Conservation (phyloP, 805 yeast species). For the Torulaspora delbrueckii region DNA sequence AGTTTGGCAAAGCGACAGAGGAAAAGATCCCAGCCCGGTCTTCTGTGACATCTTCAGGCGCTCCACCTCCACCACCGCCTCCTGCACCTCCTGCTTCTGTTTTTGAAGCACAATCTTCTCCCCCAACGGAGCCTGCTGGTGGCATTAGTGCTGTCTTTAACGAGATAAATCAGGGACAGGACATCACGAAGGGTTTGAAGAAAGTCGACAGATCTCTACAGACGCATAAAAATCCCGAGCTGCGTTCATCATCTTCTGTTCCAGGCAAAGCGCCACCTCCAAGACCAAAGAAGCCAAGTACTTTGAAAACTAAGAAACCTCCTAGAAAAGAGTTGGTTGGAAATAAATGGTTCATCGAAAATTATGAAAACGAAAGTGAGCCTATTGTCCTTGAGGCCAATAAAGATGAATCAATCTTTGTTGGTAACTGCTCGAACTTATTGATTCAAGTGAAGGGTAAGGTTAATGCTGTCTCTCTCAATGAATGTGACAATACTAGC, state of each 20-base stretch:
- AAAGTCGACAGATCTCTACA: constrained; percentile 90
- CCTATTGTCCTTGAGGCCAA: constrained; percentile 66
- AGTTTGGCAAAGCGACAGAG: constrained; percentile 41
- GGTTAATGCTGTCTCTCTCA: constrained; percentile 79
- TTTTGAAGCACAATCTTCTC: constrained; percentile 41
- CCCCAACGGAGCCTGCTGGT: constrained; percentile 31
- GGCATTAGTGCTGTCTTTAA: constrained; percentile 89
- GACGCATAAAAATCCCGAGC: constrained; percentile 87
- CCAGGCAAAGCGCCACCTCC: constrained; percentile 54
- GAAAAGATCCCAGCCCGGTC: constrained; percentile 23
- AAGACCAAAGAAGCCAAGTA: constrained; percentile 79
- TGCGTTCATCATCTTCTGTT: constrained; percentile 56
- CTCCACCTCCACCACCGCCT: constrained; percentile 84
- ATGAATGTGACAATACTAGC: constrained; percentile 66
- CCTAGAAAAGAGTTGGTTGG: constrained; percentile 73
- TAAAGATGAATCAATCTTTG: constrained; percentile 82
- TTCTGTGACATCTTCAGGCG: constrained; percentile 37
- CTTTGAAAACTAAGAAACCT: constrained; percentile 47
- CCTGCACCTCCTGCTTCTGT: constrained; percentile 83
- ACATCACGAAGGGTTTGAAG: constrained; percentile 76
- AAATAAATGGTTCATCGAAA: constrained; percentile 84
- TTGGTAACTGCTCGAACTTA: constrained; percentile 70
- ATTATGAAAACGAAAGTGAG: constrained; percentile 57
- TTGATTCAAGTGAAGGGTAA: constrained; percentile 86
- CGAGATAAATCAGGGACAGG: constrained; percentile 82